Base-by-base conservation (phyloP, 768 basidiomycete species). In the Leucosporidium yakuticum region DNA sequence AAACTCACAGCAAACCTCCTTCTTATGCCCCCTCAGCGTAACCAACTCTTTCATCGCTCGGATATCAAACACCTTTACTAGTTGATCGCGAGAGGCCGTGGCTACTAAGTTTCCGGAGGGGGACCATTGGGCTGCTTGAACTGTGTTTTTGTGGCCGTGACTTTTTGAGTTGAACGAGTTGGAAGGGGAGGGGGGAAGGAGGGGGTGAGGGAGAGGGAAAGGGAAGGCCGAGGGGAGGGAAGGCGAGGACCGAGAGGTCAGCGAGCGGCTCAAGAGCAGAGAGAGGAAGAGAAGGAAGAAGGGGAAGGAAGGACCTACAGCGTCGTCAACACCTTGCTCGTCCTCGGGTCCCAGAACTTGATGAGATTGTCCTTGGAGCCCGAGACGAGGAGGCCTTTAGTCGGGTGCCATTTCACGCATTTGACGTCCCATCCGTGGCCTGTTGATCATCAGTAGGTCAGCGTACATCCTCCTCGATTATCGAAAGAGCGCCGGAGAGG, bases 371-470 rank as follows among this genome's bases (percentile, higher is more conserved):
- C 96, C 79, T 98, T 98, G 74, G 90, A 91, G 31, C 96, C 96
- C 4, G 91, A 93, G 8, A 90, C 92, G 27, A 99, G 84, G 14
- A 99, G 82, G 15, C 95, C 95, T 79, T 98, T 97, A 0, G 89
- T 91, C 7, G 93, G 92, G 80, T 99, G 96, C 96, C 96, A 99
- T 81, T 97, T 89, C 1, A 97, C 92, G 68, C 92, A 96, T 77
- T 94, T 90, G 27, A 99, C 96, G 75, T 99, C 96, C 93, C 94
- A 97, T 7, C 94, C 93, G 74, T 98, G 95, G n/a, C 93, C 93
- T 92, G 61, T 3, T 6, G 7, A 0, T 66, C 17, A 69, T 49
- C n/a, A 49, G 48, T 17, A 44, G 32, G 6, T 25, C 53, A 31
- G 3, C 27, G n/a, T 5, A n/a, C 25, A 11, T 25, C 5, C 17